Conservation (phyloP, 768 basidiomycete species). For the Terana coerulea region DNA sequence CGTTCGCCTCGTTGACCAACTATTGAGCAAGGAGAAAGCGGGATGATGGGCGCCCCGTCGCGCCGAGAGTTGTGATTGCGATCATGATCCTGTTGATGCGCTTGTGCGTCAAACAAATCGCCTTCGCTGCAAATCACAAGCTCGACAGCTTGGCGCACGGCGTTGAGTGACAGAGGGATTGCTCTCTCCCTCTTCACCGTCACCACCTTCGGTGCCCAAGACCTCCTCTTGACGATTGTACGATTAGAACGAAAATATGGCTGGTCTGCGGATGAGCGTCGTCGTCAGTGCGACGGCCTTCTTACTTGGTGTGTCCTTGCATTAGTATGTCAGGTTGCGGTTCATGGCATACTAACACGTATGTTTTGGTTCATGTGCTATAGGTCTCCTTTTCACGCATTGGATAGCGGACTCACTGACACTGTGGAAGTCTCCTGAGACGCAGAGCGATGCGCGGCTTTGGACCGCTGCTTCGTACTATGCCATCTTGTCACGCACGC, state of each 20-base stretch:
- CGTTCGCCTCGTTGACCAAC: neutral
- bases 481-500: conserved; percentile 67
- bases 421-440: conserved; percentile 79
- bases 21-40: neutral
- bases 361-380: neutral
- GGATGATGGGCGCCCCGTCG: neutral
- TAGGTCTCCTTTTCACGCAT: conserved; percentile 81
- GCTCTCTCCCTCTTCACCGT: conserved; percentile 1
- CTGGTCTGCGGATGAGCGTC: conserved; percentile 71
- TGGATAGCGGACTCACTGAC: conserved; percentile 94
- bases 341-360: neutral
- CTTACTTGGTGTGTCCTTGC: conserved; percentile 56
- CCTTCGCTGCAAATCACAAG: conserved; percentile 14
- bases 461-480: conserved; percentile 85
- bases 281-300: conserved; percentile 79
- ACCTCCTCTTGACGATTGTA: neutral
- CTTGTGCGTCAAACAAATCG: too few species aligned
- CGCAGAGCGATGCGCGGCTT: conserved; percentile 69
- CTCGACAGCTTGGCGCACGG: neutral
- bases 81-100: conserved; percentile 4
- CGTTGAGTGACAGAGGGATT: neutral
- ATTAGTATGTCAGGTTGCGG: neutral
- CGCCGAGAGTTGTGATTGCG: neutral
- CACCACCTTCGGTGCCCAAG: neutral
- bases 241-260: conserved; percentile 28